These are phyloP conservation scores for Scleroderma citrinum DNA, from an alignment of 768 basidiomycete species.

Conservation along the genomic window DNA sequence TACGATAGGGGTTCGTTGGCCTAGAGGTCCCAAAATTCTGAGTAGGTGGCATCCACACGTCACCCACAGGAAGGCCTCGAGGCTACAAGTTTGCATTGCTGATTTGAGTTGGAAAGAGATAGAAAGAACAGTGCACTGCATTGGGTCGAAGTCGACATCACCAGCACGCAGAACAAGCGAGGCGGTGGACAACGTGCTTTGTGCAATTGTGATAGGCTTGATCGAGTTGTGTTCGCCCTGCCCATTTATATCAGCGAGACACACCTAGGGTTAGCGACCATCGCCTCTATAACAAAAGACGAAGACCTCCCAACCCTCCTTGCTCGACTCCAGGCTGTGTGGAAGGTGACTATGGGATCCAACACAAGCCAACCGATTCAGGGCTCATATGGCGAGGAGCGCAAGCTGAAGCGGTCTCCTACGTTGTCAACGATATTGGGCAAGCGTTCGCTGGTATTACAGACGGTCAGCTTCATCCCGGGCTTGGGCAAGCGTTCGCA, in stretches of 20 bases:
- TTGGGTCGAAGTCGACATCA: slow-evolving; percentile 10
- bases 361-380: slow-evolving; percentile 21
- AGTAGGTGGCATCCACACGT: background rate
- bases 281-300: background rate
- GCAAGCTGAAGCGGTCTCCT: slow-evolving; percentile 17
- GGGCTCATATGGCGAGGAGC: slow-evolving; percentile 15
- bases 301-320: background rate
- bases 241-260: slow-evolving; percentile 16
- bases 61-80: slow-evolving; percentile 8
- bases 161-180: slow-evolving; percentile 26
- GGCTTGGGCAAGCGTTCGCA: slow-evolving; percentile 22
- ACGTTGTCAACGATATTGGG: slow-evolving; percentile 19
- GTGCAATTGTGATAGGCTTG: background rate
- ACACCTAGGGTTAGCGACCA: slow-evolving; percentile 12
- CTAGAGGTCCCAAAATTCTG: slow-evolving; percentile 1
- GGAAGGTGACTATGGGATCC: slow-evolving; percentile 20
- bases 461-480: slow-evolving; percentile 14
- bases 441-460: slow-evolving; percentile 23
- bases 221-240: slow-evolving; percentile 8
- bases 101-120: slow-evolving; percentile 6
- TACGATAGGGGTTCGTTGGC: background rate
- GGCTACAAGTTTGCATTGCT: background rate
- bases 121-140: slow-evolving; percentile 19
- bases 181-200: slow-evolving; percentile 15
- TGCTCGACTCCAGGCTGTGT: background rate